These are phyloP conservation scores for Ceratobasidium sp. DNA, from an alignment of 1,284 basidiomycete genomes.

Conservation along the genomic window DNA sequence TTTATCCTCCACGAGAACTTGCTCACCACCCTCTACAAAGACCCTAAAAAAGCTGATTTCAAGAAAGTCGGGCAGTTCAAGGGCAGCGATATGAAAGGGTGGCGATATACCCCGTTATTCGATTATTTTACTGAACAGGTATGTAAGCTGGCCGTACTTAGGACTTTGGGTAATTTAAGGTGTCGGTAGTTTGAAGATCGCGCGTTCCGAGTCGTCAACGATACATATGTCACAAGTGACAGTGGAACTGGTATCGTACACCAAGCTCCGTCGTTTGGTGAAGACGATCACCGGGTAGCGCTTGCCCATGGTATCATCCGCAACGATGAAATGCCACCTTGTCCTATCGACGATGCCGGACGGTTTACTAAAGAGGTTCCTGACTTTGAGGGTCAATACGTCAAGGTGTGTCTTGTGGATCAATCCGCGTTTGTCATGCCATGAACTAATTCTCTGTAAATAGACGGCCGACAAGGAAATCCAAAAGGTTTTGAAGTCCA, in stretches of 20 bases:
- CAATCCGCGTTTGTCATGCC: background rate
- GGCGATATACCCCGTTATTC: conserved; percentile 96
- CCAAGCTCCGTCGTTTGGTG: conserved; percentile 98
- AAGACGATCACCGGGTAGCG: conserved; percentile 97
- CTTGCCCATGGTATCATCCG: conserved; percentile 86
- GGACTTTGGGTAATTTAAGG: background rate
- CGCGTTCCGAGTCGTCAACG: conserved; percentile 91
- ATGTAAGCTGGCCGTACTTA: background rate
- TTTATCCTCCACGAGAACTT: conserved; percentile 95
- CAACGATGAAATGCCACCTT: conserved; percentile 94
- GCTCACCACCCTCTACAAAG: conserved; percentile 94
- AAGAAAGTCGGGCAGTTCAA: conserved; percentile 91
- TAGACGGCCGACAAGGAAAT: conserved; percentile 95
- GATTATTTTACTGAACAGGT: conserved; percentile 97
- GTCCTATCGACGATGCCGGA: conserved; percentile 93
- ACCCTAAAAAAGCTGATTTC: conserved; percentile 97
- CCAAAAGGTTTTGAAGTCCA: conserved; percentile 91
- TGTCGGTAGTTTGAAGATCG: conserved; percentile 83
- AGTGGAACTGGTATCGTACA: conserved; percentile 99
- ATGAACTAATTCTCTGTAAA: background rate
- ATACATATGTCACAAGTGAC: conserved; percentile 93
- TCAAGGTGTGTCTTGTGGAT: conserved; percentile 75
- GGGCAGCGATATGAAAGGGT: conserved; percentile 94
- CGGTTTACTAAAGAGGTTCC: conserved; percentile 90
- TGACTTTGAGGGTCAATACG: conserved; percentile 91